phyloP scores from a whole-genome alignment of 495 filamentous ascomycete species.

The Echria macrotheca region DNA sequence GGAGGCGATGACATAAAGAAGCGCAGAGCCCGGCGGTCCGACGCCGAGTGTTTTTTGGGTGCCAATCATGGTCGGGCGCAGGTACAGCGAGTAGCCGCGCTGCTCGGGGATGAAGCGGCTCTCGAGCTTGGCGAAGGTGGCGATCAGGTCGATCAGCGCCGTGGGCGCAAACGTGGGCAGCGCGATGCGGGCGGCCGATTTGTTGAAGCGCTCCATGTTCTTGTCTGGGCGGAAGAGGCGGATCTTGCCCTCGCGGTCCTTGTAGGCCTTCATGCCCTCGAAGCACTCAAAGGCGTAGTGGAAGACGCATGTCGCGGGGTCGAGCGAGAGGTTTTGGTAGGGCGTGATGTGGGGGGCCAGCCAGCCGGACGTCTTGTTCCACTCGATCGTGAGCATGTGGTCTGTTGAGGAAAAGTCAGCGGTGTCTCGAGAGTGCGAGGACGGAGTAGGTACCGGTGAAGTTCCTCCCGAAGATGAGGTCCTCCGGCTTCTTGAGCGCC shows the following conservation, averaged over 20 bases:
- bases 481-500: slow-evolving; percentile 60
- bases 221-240: slow-evolving; percentile 91
- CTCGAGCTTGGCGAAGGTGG: slow-evolving; percentile 71
- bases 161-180: slow-evolving; percentile 73
- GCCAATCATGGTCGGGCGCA: slow-evolving; percentile 94
- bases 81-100: slow-evolving; percentile 87
- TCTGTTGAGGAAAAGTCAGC: slow-evolving; percentile 44
- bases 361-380: slow-evolving; percentile 76
- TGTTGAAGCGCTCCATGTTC: slow-evolving; percentile 93
- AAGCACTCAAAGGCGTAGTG: slow-evolving; percentile 98
- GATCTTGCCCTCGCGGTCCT: slow-evolving; percentile 64
- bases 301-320: slow-evolving; percentile 94
- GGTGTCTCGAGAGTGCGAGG: not conserved
- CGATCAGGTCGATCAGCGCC: slow-evolving; percentile 71
- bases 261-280: slow-evolving; percentile 99
- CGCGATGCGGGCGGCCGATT: slow-evolving; percentile 82
- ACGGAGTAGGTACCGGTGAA: slow-evolving; percentile 64
- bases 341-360: slow-evolving; percentile 72
- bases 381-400: slow-evolving; percentile 96
- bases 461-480: slow-evolving; percentile 78
- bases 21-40: slow-evolving; percentile 80
- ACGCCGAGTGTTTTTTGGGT: slow-evolving; percentile 92
- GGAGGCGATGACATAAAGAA: slow-evolving; percentile 90
- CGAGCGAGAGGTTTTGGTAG: slow-evolving; percentile 94
- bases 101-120: slow-evolving; percentile 78